phyloP scores from a whole-genome alignment of 2,329 filamentous ascomycete genomes.

The Aphanocladium album region DNA sequence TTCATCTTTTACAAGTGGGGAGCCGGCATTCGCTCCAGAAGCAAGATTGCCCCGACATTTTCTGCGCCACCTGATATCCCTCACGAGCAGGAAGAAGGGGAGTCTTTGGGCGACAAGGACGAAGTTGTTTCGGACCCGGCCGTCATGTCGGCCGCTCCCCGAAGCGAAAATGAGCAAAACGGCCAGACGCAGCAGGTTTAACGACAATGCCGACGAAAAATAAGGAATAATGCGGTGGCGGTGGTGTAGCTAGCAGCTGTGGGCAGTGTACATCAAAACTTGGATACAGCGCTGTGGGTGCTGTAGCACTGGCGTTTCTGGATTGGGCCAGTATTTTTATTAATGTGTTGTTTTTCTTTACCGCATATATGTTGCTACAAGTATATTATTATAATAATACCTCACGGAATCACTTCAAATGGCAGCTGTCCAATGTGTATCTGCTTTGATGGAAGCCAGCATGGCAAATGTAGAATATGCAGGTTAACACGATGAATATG shows the following conservation, averaged over 20 bases:
- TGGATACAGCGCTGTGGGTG: background rate
- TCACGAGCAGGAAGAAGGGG: conserved; percentile 21
- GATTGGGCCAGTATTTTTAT: background rate
- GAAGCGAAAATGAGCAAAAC: conserved; percentile 5
- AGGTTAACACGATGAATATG: too few species aligned
- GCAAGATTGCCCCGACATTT: conserved; percentile 50
- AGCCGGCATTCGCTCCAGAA: conserved; percentile 48
- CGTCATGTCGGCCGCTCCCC: conserved; percentile 1
- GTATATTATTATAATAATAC: background rate
- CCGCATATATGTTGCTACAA: background rate
- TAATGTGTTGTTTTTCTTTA: background rate
- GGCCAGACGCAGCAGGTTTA: conserved; percentile 5
- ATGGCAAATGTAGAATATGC: too few species aligned
- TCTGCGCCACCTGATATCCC: conserved; percentile 16
- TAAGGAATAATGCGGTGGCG: background rate
- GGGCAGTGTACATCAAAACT: background rate
- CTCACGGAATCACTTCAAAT: background rate
- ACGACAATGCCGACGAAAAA: background rate
- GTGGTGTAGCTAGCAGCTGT: background rate
- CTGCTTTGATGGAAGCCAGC: too few species aligned
- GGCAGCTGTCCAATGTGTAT: too few species aligned
- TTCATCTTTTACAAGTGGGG: conserved; percentile 59
- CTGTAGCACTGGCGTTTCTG: background rate
- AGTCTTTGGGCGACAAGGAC: conserved; percentile 27
- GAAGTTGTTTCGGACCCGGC: background rate